Evolutionary conservation across 2,329 filamentous ascomycete species (phyloP).

Genomic region (Apiospora marii): DNA sequence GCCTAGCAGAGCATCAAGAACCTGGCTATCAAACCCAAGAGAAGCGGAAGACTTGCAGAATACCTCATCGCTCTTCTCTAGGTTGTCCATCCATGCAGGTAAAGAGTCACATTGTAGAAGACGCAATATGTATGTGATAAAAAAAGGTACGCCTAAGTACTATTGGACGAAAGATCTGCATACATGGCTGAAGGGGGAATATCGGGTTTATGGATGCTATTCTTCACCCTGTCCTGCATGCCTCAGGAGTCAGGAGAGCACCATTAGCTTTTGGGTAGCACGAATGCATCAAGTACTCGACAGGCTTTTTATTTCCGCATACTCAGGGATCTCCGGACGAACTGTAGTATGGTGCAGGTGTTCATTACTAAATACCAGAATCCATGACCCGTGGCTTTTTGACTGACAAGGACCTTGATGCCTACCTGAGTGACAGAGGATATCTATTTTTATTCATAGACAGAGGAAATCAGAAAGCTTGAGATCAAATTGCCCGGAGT

Average conservation of each 20-base stretch:
- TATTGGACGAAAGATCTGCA: not conserved
- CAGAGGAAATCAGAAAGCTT: not conserved
- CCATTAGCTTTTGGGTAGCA: not conserved
- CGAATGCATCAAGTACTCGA: not conserved
- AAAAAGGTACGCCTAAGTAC: not conserved
- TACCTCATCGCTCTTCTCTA: not conserved
- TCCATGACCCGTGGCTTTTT: not conserved
- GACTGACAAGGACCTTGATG: not conserved
- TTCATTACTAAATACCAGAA: not conserved
- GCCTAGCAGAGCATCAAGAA: not conserved
- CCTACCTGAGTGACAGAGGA: not conserved
- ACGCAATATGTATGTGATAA: not conserved
- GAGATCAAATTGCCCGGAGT: not conserved
- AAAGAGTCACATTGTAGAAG: not conserved
- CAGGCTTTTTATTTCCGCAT: not conserved
- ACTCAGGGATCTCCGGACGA: not conserved
- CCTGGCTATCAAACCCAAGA: not conserved
- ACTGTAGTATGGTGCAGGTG: not conserved
- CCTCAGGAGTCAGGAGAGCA: not conserved
- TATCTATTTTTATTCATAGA: not conserved
- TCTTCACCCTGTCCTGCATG: too few species aligned
- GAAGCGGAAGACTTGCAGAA: not conserved
- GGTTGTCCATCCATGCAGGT: too few species aligned
- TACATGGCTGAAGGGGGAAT: not conserved
- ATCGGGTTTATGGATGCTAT: too few species aligned